Evolutionary conservation across 1,284 basidiomycete species (phyloP).

Genomic region (Volvariella surrecta): DNA sequence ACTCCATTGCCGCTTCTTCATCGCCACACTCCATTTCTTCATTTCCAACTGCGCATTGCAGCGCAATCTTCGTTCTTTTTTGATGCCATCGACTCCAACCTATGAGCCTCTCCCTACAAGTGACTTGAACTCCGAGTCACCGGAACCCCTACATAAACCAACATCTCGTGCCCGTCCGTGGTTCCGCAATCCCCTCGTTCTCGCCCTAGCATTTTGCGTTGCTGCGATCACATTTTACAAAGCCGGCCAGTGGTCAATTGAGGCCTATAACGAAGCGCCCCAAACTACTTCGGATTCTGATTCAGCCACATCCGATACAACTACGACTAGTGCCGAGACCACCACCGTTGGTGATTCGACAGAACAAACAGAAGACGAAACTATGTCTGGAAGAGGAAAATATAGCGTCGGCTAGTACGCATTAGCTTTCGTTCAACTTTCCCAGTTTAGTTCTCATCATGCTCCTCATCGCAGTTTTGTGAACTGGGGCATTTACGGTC

Average conservation of each 20-base stretch:
- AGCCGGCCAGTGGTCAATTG: constrained; percentile 28
- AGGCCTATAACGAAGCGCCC: constrained; percentile 10
- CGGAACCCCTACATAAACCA: constrained; percentile 6
- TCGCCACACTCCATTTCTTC: background rate
- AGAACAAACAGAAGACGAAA: constrained; percentile 11
- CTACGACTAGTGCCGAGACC: too few relatives aligned
- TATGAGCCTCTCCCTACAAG: constrained; percentile 15
- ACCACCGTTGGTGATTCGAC: constrained; percentile 1
- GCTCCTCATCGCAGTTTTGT: constrained; percentile 19
- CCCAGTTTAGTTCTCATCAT: constrained; percentile 2
- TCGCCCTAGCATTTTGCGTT: constrained; percentile 24
- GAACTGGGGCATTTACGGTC: constrained; percentile 88
- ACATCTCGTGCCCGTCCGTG: constrained; percentile 3
- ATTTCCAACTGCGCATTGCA: constrained; percentile 8
- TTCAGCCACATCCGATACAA: background rate
- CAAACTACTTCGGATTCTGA: constrained; percentile 8
- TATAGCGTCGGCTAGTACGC: constrained; percentile 77
- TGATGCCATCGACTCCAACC: too few relatives aligned
- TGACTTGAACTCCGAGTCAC: constrained; percentile 9
- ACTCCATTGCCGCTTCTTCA: background rate
- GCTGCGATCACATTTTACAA: constrained; percentile 35
- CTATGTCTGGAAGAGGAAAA: constrained; percentile 36
- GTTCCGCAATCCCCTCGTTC: constrained; percentile 15
- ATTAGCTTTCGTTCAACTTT: constrained; percentile 23
- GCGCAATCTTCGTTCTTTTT: constrained; percentile 2